Conservation (phyloP, 2,329 filamentous ascomycete species). For the Colletotrichum melonis region DNA sequence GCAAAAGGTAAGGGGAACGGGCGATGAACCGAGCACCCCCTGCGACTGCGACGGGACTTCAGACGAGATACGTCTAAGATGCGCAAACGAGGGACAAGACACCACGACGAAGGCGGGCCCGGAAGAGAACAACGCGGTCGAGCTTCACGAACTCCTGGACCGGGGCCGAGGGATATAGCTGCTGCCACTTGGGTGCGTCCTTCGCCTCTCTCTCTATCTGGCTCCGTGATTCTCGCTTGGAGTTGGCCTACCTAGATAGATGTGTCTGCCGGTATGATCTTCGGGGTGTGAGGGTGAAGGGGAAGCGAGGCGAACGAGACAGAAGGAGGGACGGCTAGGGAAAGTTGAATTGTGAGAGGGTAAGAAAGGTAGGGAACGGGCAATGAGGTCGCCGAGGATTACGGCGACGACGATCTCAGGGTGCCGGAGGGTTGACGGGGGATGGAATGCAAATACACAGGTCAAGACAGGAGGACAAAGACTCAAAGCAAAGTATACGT, state of each 20-base stretch:
- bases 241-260: background rate
- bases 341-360: constrained; percentile 24
- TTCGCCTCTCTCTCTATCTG: background rate
- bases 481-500: constrained; percentile 11
- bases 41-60: constrained; percentile 25
- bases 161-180: background rate
- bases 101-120: constrained; percentile 2
- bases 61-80: constrained; percentile 22
- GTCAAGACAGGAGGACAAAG: background rate
- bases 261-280: constrained; percentile 42
- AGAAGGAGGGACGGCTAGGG: constrained; percentile 14
- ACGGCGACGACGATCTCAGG: background rate
- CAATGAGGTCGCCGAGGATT: background rate
- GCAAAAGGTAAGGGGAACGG: constrained; percentile 23
- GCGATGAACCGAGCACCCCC: constrained; percentile 32
- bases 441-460: background rate
- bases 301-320: constrained; percentile 34
- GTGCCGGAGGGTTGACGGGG: background rate
- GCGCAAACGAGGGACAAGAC: constrained; percentile 4
- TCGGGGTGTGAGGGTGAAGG: constrained; percentile 20
- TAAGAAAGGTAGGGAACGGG: background rate
- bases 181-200: constrained; percentile 3
- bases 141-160: constrained; percentile 22
- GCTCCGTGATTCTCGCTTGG: background rate
- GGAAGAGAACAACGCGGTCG: constrained; percentile 1